Conservation (phyloP, 225 moss, liverwort and hornwort genomes). For the Rhytidiadelphus loreus region DNA sequence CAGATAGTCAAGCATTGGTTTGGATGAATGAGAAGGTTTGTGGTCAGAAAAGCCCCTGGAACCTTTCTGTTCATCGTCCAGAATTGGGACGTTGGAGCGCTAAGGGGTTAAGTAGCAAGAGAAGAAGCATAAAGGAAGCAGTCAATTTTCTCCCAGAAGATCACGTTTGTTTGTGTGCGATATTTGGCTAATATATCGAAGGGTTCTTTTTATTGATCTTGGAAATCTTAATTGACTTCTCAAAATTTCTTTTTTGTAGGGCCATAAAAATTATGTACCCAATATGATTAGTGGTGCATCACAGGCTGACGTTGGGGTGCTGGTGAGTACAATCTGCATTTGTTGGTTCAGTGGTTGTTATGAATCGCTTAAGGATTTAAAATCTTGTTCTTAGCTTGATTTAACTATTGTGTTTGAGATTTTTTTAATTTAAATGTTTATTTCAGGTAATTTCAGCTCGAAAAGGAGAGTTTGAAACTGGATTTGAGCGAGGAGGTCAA, state of each 20-base stretch:
- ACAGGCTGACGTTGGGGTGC: constrained; percentile 93
- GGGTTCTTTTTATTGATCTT: neutral
- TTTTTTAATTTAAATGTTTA: neutral
- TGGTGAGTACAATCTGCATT: constrained; percentile 36
- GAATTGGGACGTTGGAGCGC: neutral
- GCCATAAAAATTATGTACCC: constrained; percentile 98
- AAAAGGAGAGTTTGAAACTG: constrained; percentile 98
- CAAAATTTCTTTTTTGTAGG: constrained; percentile 26
- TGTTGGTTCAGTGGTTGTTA: neutral
- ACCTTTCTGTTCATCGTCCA: neutral
- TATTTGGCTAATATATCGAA: neutral
- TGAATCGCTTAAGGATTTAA: neutral
- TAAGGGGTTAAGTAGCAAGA: neutral
- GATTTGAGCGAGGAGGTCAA: constrained; percentile 97
- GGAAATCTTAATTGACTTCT: neutral
- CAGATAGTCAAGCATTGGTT: neutral
- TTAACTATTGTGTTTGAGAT: neutral
- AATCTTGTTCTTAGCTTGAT: neutral
- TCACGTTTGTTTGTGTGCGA: neutral
- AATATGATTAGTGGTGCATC: constrained; percentile 99
- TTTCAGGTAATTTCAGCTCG: constrained; percentile 83
- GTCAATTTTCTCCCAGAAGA: neutral
- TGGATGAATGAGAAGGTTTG: neutral
- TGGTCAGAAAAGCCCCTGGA: neutral
- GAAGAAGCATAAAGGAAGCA: neutral